Evolutionary conservation across 768 basidiomycete genomes (phyloP), one percentile per base, ranked within the genome.

Genomic region (Cystofilobasidium bisporidii): DNA sequence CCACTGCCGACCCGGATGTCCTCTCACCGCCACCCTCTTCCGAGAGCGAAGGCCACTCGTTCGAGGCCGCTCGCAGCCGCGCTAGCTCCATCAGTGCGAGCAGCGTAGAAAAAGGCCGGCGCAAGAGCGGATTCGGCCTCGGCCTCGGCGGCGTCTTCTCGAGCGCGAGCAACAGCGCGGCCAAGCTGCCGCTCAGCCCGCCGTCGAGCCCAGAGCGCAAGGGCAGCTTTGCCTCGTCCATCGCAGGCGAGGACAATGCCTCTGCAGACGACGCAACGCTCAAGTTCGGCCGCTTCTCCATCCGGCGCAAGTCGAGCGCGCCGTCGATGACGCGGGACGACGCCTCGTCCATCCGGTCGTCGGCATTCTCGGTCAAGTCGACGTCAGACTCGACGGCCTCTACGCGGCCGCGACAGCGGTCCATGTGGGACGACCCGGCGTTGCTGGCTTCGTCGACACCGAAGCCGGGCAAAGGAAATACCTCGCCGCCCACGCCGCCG

Each of bases 21-120:
- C 50, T 63, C 41, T 32, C 55, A 0, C 40, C 66, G 30, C 61
- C 66, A 9, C 48, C 60, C 1, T 61, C 66, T 22, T 50, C 66
- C 2, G 40, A 30, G 12, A 24, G 14, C n/a, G 65, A 65, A 20
- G 30, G 53, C 12, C 6, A 56, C 18, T 56, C 53, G 28, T 56
- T 56, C 30, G 53, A 56, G 53, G 53, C 30, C 17, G 30, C 12
- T 4, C 53, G 53, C 53, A 56, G 53, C 20, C 53, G 53, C 3
- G 53, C 53, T 3, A 32, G 53, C 53, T 56, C 53, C 28, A 5
- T 56, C 53, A 56, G 53, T 30, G 53, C 4, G 28, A 15, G 14
- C 15, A 32, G 53, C 53, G 28, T 56, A 9, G 30, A 32, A 2
- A 30, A 56, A 30, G 28, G 28, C 20, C 26, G 53, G 53, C 26